A percentile compares a stretch with the other conserved stretches of the same genome.
These are phyloP conservation scores for Vaccinium vitisidaea DNA, from an alignment of 148 eudicot species.

Conservation along the genomic window DNA sequence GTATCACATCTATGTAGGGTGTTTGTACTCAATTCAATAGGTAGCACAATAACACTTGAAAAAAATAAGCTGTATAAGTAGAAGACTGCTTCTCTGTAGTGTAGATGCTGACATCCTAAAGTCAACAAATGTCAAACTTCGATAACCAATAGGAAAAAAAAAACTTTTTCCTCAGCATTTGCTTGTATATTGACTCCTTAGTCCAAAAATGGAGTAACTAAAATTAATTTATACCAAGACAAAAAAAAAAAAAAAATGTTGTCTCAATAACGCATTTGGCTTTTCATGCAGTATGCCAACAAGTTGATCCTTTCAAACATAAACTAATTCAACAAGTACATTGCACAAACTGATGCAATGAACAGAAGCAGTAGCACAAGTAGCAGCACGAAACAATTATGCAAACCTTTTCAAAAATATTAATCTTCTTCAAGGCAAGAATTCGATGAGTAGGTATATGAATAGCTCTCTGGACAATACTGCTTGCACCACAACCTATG, in stretches of 20 bases:
- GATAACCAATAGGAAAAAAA: not conserved
- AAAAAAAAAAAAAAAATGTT: accelerated
- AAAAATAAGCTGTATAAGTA: not conserved
- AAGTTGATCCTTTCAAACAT: not conserved
- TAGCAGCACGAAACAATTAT: not conserved
- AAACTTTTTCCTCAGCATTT: not conserved
- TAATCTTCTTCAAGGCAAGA: constrained; percentile 90
- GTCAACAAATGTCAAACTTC: not conserved
- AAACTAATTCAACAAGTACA: not conserved
- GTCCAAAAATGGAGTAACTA: not conserved
- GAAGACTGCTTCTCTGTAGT: not conserved
- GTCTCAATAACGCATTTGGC: not conserved
- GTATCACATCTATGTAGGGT: not conserved
- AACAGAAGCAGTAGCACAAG: not conserved
- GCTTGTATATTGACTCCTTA: not conserved
- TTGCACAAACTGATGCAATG: not conserved
- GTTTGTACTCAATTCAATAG: not conserved
- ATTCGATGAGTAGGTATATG: constrained; percentile 86
- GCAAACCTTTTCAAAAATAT: constrained; percentile 88
- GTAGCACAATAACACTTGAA: not conserved
- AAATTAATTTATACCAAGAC: not conserved
- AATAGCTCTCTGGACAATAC: constrained; percentile 94
- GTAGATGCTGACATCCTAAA: not conserved
- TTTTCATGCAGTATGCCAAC: not conserved
- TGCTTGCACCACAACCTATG: constrained; percentile 97